A percentile compares a stretch with the other conserved stretches of the same genome.
Conservation (phyloP, 805 yeast species). For the Wickerhamomyces tratensis region DNA sequence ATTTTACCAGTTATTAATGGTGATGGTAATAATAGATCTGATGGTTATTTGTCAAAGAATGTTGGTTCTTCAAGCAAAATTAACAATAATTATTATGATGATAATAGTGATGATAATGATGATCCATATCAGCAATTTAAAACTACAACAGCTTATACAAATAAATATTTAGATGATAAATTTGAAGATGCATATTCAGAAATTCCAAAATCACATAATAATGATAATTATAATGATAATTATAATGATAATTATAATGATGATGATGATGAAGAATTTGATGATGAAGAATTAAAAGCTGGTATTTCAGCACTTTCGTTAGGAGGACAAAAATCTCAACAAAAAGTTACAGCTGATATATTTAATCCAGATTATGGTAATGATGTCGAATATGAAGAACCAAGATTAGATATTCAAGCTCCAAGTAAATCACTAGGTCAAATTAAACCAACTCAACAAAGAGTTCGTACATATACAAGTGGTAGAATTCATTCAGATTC, state of each 20-base stretch:
- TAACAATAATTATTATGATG: background rate
- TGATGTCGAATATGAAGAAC: constrained; percentile 4
- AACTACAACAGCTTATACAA: too few species aligned
- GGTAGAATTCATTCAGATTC: constrained; percentile 1
- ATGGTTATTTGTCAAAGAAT: background rate
- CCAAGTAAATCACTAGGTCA: constrained; percentile 8
- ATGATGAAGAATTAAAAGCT: constrained; percentile 17
- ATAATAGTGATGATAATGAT: too few species aligned
- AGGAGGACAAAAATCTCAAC: constrained; percentile 12
- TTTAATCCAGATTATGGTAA: constrained; percentile 18
- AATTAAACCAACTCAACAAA: constrained; percentile 6
- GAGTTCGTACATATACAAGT: constrained; percentile 2
- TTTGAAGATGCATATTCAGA: too few species aligned
- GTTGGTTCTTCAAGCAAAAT: background rate
- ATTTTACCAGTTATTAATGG: too few species aligned
- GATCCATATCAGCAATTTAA: too few species aligned
- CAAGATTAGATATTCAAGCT: constrained; percentile 7
- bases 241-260: constrained; percentile 1
- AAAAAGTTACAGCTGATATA: constrained; percentile 18
- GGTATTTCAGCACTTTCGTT: constrained; percentile 13
- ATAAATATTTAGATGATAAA: too few species aligned
- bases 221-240: constrained; percentile 1
- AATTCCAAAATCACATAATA: background rate
- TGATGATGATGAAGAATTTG: constrained; percentile 18
- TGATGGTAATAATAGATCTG: too few species aligned